These are phyloP conservation scores for Dendrostoma leiphaemia DNA, from an alignment of 2,329 filamentous ascomycete species.

Conservation along the genomic window DNA sequence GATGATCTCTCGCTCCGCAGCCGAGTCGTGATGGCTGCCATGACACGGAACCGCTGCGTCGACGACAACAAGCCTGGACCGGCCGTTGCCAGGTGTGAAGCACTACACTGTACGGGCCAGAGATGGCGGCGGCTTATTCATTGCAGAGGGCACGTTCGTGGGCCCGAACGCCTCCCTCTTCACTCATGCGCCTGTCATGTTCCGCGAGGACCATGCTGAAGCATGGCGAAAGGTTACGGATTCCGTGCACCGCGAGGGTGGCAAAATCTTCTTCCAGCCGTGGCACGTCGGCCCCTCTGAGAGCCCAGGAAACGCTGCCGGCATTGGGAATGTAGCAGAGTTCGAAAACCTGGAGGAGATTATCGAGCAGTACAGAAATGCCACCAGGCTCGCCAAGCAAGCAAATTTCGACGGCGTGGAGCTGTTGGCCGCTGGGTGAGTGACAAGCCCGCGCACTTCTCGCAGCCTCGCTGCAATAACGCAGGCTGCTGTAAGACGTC, in stretches of 20 bases:
- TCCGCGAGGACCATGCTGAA: slow-evolving; percentile 3
- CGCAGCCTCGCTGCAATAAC: too few species aligned
- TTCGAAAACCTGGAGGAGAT: slow-evolving; percentile 7
- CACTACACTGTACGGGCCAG: background rate
- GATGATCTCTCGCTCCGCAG: background rate
- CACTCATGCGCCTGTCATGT: slow-evolving; percentile 9
- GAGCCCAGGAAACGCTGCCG: background rate
- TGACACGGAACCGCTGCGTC: slow-evolving; percentile 6
- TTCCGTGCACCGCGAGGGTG: slow-evolving; percentile 51
- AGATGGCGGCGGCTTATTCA: slow-evolving; percentile 5
- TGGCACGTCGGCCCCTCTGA: slow-evolving; percentile 36
- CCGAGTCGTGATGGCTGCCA: slow-evolving; percentile 2
- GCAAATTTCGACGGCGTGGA: slow-evolving; percentile 51
- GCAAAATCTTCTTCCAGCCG: slow-evolving; percentile 51
- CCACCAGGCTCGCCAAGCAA: slow-evolving; percentile 19
- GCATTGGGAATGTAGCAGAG: slow-evolving; percentile 6
- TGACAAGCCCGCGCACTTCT: too few species aligned
- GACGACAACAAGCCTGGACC: background rate
- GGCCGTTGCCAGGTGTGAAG: background rate
- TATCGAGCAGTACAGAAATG: slow-evolving; percentile 20
- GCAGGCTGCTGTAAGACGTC: too few species aligned
- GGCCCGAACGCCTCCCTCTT: background rate
- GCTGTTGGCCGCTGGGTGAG: slow-evolving; percentile 15
- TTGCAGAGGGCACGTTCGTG: slow-evolving; percentile 13
- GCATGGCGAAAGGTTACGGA: slow-evolving; percentile 53